Evolutionary conservation across 2,329 filamentous ascomycete genomes (phyloP).

Genomic region (Cadophora sp.): DNA sequence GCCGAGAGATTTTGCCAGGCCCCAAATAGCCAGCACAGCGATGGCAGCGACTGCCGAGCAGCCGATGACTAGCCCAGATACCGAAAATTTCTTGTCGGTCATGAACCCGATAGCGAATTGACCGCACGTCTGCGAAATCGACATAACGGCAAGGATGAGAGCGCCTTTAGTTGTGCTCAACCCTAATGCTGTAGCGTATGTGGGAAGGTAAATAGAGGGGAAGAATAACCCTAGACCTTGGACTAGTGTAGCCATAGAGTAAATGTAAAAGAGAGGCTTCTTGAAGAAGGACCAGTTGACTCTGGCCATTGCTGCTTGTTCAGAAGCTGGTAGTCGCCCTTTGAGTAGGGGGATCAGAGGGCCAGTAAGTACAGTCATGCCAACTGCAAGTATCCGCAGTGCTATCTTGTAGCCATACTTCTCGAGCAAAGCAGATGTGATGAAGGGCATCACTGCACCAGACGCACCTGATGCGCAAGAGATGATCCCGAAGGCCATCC

Average conservation of each 20-base stretch:
- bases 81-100: conserved; percentile 54
- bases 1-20: conserved; percentile 52
- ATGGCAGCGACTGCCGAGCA: conserved; percentile 55
- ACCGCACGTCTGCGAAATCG: conserved; percentile 55
- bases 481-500: conserved; percentile 67
- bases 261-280: conserved; percentile 55
- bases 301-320: conserved; percentile 50
- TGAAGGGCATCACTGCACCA: conserved; percentile 58
- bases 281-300: conserved; percentile 50
- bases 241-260: conserved; percentile 53
- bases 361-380: conserved; percentile 58
- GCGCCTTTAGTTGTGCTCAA: conserved; percentile 70
- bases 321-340: conserved; percentile 54
- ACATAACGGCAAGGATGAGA: conserved; percentile 57
- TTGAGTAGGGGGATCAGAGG: conserved; percentile 63
- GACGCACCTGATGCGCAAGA: conserved; percentile 51
- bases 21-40: conserved; percentile 60
- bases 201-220: conserved; percentile 61
- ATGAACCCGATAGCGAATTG: conserved; percentile 58
- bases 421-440: conserved; percentile 59
- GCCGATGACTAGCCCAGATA: conserved; percentile 49
- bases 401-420: conserved; percentile 60
- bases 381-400: conserved; percentile 59
- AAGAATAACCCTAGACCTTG: conserved; percentile 58
- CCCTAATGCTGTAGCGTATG: conserved; percentile 73